These are phyloP conservation scores for Selaginella tamariscina DNA, from an alignment of 75 land plant species.

Conservation along the genomic window DNA sequence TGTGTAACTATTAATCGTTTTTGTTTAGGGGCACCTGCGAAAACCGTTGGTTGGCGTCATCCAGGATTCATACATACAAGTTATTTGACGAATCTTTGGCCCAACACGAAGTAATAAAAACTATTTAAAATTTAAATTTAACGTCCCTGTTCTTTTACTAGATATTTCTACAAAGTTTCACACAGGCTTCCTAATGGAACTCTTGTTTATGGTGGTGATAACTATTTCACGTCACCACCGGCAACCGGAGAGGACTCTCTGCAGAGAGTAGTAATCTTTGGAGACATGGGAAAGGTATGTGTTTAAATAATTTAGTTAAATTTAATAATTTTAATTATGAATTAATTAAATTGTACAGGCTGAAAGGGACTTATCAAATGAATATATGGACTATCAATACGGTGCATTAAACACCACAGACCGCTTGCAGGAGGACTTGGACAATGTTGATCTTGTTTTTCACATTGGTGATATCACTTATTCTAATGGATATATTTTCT, in stretches of 20 bases:
- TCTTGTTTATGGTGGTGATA: slow-evolving; percentile 39
- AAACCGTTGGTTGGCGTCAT: slow-evolving; percentile 94
- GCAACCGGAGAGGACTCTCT: slow-evolving; percentile 64
- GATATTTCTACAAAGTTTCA: slow-evolving; percentile 66
- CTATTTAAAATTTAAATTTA: too few species aligned
- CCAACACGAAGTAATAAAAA: slow-evolving; percentile 56
- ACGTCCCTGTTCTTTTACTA: slow-evolving; percentile 7
- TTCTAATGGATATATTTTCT: slow-evolving; percentile 79
- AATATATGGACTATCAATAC: slow-evolving; percentile 55
- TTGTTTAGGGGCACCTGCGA: slow-evolving; percentile 76
- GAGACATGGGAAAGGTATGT: slow-evolving; percentile 87
- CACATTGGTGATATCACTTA: slow-evolving; percentile 75
- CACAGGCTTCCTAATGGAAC: slow-evolving; percentile 53
- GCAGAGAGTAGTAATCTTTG: slow-evolving; percentile 70
- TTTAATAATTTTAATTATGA: background rate
- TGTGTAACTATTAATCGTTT: background rate
- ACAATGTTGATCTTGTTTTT: slow-evolving; percentile 62
- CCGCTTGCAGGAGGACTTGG: slow-evolving; percentile 50
- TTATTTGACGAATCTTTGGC: slow-evolving; percentile 73
- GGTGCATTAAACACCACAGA: slow-evolving; percentile 66
- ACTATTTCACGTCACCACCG: slow-evolving; percentile 62
- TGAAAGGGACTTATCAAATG: slow-evolving; percentile 72
- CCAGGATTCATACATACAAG: slow-evolving; percentile 94
- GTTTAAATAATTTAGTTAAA: background rate
- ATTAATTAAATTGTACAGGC: slow-evolving; percentile 26